phyloP scores from a whole-genome alignment of 768 basidiomycete species.

The Lentinula lateritia region DNA sequence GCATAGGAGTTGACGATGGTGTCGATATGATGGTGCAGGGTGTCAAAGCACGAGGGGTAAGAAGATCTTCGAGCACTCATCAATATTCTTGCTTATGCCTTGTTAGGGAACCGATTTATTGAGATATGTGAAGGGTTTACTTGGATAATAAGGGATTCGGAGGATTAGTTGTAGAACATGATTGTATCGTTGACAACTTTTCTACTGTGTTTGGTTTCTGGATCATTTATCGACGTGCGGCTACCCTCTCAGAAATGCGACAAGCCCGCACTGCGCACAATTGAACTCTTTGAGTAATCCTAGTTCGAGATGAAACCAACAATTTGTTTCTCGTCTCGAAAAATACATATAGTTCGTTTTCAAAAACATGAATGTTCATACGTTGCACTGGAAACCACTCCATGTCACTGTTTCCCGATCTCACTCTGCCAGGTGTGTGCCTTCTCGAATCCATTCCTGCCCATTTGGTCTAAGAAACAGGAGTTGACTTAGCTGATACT shows the following conservation, averaged over 20 bases:
- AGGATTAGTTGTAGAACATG: not conserved
- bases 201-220: too few species aligned
- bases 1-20: conserved; percentile 32
- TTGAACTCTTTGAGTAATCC: too few species aligned
- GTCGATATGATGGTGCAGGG: conserved; percentile 74
- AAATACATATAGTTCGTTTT: too few species aligned
- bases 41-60: conserved; percentile 70
- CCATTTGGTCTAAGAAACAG: conserved; percentile 53
- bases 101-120: conserved; percentile 63
- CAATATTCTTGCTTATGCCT: conserved; percentile 3
- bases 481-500: not conserved
- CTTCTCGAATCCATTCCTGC: conserved; percentile 86
- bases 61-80: not conserved
- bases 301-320: too few species aligned
- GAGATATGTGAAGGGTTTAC: conserved; percentile 63
- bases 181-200: too few species aligned
- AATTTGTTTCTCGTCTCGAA: too few species aligned
- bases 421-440: conserved; percentile 84
- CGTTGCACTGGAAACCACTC: too few species aligned
- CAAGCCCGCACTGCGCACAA: too few species aligned
- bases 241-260: too few species aligned
- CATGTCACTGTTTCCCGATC: conserved; percentile 46
- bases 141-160: conserved; percentile 32
- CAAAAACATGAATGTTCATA: too few species aligned
- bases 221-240: too few species aligned